phyloP scores from a whole-genome alignment of 208 protist genomes.

The Trypanosoma melophagium region DNA sequence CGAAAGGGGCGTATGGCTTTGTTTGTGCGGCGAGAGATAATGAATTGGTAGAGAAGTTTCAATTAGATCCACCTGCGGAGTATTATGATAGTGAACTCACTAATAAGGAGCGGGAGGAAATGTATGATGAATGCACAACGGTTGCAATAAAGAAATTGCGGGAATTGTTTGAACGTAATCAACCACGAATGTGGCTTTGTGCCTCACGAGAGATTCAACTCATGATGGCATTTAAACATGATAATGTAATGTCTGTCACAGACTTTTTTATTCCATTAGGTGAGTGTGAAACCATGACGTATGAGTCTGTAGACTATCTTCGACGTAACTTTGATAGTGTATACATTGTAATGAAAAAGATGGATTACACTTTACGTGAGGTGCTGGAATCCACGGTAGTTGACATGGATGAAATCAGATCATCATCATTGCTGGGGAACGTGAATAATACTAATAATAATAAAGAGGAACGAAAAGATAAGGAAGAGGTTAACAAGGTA shows the following conservation, averaged over 20 bases:
- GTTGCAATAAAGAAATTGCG: slow-evolving; percentile 82
- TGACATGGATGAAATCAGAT: too few relatives aligned
- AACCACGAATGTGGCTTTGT: slow-evolving; percentile 85
- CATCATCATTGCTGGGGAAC: too few relatives aligned
- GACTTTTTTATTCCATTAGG: slow-evolving; percentile 89
- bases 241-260: slow-evolving; percentile 73
- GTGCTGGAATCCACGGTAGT: slow-evolving; percentile 81
- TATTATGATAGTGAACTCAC: slow-evolving; percentile 41
- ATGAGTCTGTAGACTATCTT: slow-evolving; percentile 55
- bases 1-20: slow-evolving; percentile 72
- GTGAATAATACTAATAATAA: background rate
- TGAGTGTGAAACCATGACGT: slow-evolving; percentile 65
- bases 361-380: slow-evolving; percentile 86
- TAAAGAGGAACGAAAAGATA: background rate
- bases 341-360: slow-evolving; percentile 89
- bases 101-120: slow-evolving; percentile 48
- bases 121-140: slow-evolving; percentile 61
- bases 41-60: slow-evolving; percentile 59
- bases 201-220: slow-evolving; percentile 82
- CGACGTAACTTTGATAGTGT: slow-evolving; percentile 74
- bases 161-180: slow-evolving; percentile 73
- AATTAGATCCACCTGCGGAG: slow-evolving; percentile 41
- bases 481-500: background rate
- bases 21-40: slow-evolving; percentile 78
- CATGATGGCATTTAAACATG: slow-evolving; percentile 81